Conservation (phyloP, 2,329 filamentous ascomycete species). For the Dendryphion nanum region DNA sequence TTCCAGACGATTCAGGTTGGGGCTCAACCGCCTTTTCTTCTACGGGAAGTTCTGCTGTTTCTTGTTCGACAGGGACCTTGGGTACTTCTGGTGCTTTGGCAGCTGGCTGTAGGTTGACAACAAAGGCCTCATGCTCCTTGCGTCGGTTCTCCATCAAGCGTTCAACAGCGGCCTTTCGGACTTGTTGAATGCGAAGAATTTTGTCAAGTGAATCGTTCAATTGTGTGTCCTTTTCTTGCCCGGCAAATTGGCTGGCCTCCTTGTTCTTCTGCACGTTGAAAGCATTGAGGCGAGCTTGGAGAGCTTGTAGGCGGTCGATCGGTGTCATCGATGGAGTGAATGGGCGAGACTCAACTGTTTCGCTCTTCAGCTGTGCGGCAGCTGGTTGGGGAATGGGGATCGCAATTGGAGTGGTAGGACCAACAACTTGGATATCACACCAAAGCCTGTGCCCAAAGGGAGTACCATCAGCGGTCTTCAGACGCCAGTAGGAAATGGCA, state of each 20-base stretch:
- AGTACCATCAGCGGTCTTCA: conserved; percentile 75
- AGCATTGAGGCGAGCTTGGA: background rate
- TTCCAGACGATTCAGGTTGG: conserved; percentile 50
- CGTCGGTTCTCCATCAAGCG: conserved; percentile 30
- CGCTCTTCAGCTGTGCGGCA: conserved; percentile 13
- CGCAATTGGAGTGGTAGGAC: conserved; percentile 10
- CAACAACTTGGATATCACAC: conserved; percentile 79
- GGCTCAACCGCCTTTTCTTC: conserved; percentile 29
- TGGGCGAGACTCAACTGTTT: background rate
- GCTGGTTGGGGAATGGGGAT: conserved; percentile 2
- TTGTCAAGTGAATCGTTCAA: conserved; percentile 20
- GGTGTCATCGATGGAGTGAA: background rate
- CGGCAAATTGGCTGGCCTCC: conserved; percentile 5
- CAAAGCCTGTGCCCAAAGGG: conserved; percentile 92
- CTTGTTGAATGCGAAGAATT: conserved; percentile 17
- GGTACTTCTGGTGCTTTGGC: conserved; percentile 9
- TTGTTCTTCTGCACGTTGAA: conserved; percentile 2
- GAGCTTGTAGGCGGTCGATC: background rate
- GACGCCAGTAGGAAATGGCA: conserved; percentile 92
- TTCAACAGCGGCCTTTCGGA: conserved; percentile 38
- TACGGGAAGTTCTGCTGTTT: conserved; percentile 28
- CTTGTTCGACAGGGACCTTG: conserved; percentile 9
- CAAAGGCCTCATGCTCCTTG: conserved; percentile 32
- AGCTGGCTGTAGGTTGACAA: conserved; percentile 23
- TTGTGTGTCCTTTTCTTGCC: conserved; percentile 29